A percentile compares a stretch with the other conserved stretches of the same genome.
Evolutionary conservation across 2,329 filamentous ascomycete genomes (phyloP).

Genomic region (Fusarium devonianum): DNA sequence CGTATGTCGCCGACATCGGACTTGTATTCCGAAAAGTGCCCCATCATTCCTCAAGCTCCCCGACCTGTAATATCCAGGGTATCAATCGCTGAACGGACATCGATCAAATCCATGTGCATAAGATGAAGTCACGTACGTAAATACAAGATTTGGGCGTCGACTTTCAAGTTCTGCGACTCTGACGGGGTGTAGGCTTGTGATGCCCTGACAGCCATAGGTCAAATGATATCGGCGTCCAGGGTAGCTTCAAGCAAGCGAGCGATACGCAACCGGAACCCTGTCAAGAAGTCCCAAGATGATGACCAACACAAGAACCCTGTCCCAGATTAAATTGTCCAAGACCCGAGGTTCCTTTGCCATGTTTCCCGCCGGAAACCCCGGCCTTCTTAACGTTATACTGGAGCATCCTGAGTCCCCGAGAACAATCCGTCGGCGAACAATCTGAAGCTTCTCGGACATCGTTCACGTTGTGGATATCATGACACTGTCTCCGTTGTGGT

Average conservation of each 20-base stretch:
- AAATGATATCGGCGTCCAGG: constrained; percentile 16
- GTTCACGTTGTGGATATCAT: background rate
- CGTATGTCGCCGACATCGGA: constrained; percentile 1
- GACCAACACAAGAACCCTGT: background rate
- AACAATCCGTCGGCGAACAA: background rate
- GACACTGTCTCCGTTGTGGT: too few species aligned
- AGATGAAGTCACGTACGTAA: constrained; percentile 20
- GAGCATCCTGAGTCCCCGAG: background rate
- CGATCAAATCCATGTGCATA: constrained; percentile 1
- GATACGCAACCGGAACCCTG: background rate
- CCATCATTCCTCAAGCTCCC: too few species aligned
- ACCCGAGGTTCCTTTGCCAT: background rate
- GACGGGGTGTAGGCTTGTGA: constrained; percentile 2
- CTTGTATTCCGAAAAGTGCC: too few species aligned
- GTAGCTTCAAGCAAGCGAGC: constrained; percentile 8
- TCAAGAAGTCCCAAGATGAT: background rate
- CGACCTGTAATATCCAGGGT: background rate
- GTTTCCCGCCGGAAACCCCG: constrained; percentile 13
- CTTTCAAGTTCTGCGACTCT: too few species aligned
- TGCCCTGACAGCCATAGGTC: constrained; percentile 2
- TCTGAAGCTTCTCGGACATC: background rate
- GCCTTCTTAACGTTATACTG: background rate
- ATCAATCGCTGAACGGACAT: background rate
- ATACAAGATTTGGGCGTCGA: too few species aligned
- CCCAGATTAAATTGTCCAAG: constrained; percentile 1